Conservation (phyloP, 1,284 basidiomycete genomes). For the Cutaneotrichosporon curvatum region DNA sequence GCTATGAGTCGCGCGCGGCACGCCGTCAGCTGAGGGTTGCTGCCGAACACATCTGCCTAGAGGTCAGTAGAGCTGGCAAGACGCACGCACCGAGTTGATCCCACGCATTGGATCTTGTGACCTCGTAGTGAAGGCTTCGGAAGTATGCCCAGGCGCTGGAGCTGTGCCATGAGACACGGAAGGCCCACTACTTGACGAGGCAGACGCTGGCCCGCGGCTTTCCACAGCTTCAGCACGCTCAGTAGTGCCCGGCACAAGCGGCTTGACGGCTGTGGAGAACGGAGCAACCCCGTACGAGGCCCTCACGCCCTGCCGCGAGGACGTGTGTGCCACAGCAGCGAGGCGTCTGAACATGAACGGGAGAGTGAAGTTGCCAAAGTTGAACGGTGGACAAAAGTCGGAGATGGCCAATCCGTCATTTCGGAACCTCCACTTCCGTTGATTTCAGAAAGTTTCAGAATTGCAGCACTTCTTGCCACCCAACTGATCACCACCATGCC, state of each 20-base stretch:
- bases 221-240: no score
- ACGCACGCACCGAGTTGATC: not conserved
- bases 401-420: not conserved
- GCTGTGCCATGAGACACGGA: no score
- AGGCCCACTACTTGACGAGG: no score
- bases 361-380: not conserved
- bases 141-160: no score
- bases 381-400: not conserved
- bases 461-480: constrained; percentile 4
- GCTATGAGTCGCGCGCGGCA: constrained; percentile 8
- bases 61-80: not conserved
- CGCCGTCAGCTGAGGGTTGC: constrained; percentile 2
- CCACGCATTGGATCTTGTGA: not conserved
- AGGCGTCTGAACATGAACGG: constrained; percentile 2
- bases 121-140: no score
- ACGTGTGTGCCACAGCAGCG: not conserved
- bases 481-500: constrained; percentile 25
- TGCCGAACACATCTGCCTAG: constrained; percentile 6
- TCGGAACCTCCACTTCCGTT: not conserved
- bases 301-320: no score
- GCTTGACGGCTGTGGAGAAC: no score
- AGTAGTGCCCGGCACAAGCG: no score
- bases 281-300: no score
- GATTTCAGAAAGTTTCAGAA: constrained; percentile 3
- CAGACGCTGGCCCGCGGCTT: no score